Base-by-base conservation (phyloP, 2,329 filamentous ascomycete genomes). In the Paraconiothyrium brasiliense region DNA sequence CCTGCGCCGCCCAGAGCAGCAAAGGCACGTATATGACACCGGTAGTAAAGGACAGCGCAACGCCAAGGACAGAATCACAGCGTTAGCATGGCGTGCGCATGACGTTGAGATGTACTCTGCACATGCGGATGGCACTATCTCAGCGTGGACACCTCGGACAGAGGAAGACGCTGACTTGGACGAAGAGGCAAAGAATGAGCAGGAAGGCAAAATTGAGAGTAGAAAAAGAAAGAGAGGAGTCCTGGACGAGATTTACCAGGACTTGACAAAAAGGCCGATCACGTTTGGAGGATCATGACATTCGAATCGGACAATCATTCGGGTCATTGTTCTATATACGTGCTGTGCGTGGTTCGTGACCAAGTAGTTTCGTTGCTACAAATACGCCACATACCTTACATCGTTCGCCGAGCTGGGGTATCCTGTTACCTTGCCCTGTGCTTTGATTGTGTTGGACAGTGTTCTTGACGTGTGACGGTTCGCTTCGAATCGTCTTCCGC, bases 41-140 rank as follows among this genome's bases (percentile, higher is more conserved):
- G 39, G 52, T 16, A 49, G 55, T 84, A 4, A 78, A 84, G 7
- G 80, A 81, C 63, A 71, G 65, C 64, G 80, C 10, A 73, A 72
- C 43, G 30, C 50, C 10, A 75, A 69, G 56, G 74, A 76, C 37
- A 67, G 91, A 34, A 90, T 95, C 50, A 93, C 92, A 14, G 86
- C 86, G 57, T 83, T 97, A 27, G 89, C 87, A 0, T 97, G 93
- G 93, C 82, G 87, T 39, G 85, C 87, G 1, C 91, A 92, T 35
- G 79, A 85, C 59, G 88, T 90, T 1, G 89, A 90, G 67, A 85
- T 97, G 60, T 96, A 93, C 79, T 95, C 92, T 57, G 90, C 89
- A 1, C 93, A 97, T 71, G 84, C 90, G 3, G 93, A 97, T 74
- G 94, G 94, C 0, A 90, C 90, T 56, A 94, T 98, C 60, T 86